phyloP scores from a whole-genome alignment of 1,139 yeast species.

The Pichia sp. region DNA sequence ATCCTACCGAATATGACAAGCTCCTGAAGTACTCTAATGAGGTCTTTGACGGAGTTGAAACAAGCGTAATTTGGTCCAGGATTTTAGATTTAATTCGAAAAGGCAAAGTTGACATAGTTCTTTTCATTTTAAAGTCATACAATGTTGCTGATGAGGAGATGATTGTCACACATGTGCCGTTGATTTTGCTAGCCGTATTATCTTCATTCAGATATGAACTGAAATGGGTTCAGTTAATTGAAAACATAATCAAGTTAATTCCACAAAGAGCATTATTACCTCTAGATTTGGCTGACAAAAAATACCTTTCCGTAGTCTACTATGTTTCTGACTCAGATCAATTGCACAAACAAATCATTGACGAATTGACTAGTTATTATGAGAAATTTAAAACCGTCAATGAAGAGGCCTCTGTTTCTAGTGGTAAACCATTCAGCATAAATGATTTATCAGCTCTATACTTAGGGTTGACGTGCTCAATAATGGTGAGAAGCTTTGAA shows the following conservation, averaged over 20 bases:
- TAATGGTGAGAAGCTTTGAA: constrained; percentile 35
- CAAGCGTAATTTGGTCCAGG: constrained; percentile 71
- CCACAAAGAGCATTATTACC: constrained; percentile 60
- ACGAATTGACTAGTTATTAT: constrained; percentile 26
- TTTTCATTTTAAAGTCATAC: constrained; percentile 60
- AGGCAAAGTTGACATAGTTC: constrained; percentile 43
- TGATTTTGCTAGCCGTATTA: constrained; percentile 52
- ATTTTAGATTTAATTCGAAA: constrained; percentile 41
- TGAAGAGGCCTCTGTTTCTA: background rate
- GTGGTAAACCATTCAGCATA: constrained; percentile 40
- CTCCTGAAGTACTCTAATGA: constrained; percentile 56
- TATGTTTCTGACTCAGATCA: constrained; percentile 14
- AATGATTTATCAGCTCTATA: constrained; percentile 44
- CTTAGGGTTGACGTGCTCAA: constrained; percentile 35
- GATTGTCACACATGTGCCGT: constrained; percentile 70
- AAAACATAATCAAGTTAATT: constrained; percentile 42
- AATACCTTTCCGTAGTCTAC: constrained; percentile 16
- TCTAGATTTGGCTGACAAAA: constrained; percentile 37
- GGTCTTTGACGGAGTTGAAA: constrained; percentile 83
- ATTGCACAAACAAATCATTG: constrained; percentile 23
- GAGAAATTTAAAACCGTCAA: background rate
- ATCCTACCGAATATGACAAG: constrained; percentile 33
- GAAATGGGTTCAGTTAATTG: constrained; percentile 33
- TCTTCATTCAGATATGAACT: constrained; percentile 24
- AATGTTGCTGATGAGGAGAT: constrained; percentile 83